Evolutionary conservation across 2,329 filamentous ascomycete species (phyloP).

Genomic region (Huntiella decipiens): DNA sequence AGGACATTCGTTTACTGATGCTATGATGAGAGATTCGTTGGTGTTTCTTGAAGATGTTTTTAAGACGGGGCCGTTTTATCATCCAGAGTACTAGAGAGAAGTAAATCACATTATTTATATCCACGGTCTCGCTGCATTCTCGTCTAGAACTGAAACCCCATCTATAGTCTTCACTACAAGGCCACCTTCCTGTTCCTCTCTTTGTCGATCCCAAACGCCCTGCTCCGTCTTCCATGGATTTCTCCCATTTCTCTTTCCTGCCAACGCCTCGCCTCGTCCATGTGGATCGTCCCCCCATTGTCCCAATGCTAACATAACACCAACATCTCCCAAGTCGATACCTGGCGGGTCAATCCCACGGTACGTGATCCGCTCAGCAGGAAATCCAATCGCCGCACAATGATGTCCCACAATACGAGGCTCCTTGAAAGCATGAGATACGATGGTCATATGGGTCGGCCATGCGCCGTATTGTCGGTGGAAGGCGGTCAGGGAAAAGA

Average conservation of each 20-base stretch:
- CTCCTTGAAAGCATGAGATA: conserved; percentile 53
- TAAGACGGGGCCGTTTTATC: conserved; percentile 15
- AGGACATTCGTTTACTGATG: conserved; percentile 48
- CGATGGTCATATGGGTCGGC: conserved; percentile 39
- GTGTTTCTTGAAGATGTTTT: conserved; percentile 38
- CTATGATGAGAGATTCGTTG: conserved; percentile 49
- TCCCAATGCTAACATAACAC: conserved; percentile 23
- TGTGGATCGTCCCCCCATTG: conserved; percentile 36
- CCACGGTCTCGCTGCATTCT: conserved; percentile 24
- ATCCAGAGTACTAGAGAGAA: too few species aligned
- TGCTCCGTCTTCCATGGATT: conserved; percentile 31
- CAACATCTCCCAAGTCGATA: conserved; percentile 22
- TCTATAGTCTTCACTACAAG: conserved; percentile 17
- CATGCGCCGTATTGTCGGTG: conserved; percentile 25
- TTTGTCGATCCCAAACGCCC: conserved; percentile 19
- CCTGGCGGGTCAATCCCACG: conserved; percentile 47
- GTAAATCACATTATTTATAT: not conserved
- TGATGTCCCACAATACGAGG: conserved; percentile 44
- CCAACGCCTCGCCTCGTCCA: conserved; percentile 25
- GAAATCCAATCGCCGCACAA: conserved; percentile 40
- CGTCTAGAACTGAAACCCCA: conserved; percentile 23
- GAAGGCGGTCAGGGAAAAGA: conserved; percentile 48
- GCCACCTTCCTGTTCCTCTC: conserved; percentile 21
- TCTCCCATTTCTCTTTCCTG: conserved; percentile 27
- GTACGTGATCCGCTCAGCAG: conserved; percentile 26